A percentile compares a stretch with the other conserved stretches of the same genome.
phyloP scores from a whole-genome alignment of 306 rosid species.

The Vigna unguiculata region DNA sequence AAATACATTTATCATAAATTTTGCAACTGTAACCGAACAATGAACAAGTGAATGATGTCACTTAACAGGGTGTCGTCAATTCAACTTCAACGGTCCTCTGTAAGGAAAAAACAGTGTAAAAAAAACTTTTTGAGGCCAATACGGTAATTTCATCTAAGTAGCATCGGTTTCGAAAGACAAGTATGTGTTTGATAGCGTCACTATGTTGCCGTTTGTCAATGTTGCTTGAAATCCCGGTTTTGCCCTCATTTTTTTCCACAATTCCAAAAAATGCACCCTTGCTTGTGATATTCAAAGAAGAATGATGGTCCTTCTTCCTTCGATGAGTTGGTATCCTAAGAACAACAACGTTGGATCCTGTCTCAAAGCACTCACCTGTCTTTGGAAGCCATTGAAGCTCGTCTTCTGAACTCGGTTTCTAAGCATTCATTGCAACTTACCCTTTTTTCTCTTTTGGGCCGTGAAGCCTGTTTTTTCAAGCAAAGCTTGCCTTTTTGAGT shows the following conservation, averaged over 20 bases:
- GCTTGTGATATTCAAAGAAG: constrained; percentile 1
- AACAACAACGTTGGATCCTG: constrained; percentile 50
- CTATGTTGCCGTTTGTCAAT: constrained; percentile 16
- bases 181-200: constrained; percentile 7
- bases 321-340: constrained; percentile 50
- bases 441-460: constrained; percentile 38
- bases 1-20: background rate
- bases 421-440: constrained; percentile 42
- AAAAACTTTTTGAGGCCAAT: background rate
- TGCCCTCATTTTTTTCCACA: constrained; percentile 12
- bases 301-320: constrained; percentile 38
- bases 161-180: background rate
- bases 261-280: constrained; percentile 4
- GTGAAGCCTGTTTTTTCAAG: constrained; percentile 42
- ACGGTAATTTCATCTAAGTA: background rate
- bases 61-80: background rate
- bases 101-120: background rate
- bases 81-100: constrained; percentile 11
- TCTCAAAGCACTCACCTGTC: constrained; percentile 25
- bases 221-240: background rate
- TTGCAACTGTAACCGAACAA: background rate
- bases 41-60: background rate
- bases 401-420: constrained; percentile 41
- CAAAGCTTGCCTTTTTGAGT: constrained; percentile 37
- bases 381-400: constrained; percentile 52